Conservation (phyloP, 441 rosid genomes). For the Melastoma candidum region DNA sequence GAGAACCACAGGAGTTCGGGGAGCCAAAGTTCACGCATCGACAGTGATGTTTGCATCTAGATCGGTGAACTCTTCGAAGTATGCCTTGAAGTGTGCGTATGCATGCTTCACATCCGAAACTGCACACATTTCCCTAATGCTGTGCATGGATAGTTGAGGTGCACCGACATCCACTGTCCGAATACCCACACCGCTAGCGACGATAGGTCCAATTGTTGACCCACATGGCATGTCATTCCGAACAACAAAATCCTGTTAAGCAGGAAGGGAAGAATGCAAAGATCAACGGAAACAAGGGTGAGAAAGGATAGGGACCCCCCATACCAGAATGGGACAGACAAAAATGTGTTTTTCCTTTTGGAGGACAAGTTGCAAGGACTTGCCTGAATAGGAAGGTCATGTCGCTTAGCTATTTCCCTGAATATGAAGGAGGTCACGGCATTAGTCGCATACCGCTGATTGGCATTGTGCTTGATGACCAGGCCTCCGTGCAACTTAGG, state of each 20-base stretch:
- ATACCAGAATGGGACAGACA: no score
- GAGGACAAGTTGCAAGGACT: not conserved
- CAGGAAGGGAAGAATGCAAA: not conserved
- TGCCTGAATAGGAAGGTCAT: conserved; percentile 82
- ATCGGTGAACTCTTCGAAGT: conserved; percentile 51
- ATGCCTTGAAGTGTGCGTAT: conserved; percentile 87
- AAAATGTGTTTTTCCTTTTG: not conserved
- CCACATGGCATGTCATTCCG: conserved; percentile 95
- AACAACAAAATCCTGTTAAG: conserved; percentile 82
- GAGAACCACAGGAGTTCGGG: no score
- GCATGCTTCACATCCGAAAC: conserved; percentile 78
- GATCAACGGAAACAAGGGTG: not conserved
- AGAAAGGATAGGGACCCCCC: not conserved
- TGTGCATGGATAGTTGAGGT: conserved; percentile 95
- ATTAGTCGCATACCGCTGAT: conserved; percentile 95
- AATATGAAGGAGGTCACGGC: conserved; percentile 79
- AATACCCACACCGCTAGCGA: conserved; percentile 91
- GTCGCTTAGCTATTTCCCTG: conserved; percentile 68
- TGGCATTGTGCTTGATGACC: conserved; percentile 92
- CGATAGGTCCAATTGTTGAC: conserved; percentile 92
- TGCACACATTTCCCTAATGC: conserved; percentile 95
- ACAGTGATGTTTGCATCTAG: conserved; percentile 61
- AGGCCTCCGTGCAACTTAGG: conserved; percentile 98
- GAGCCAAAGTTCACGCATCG: conserved; percentile 29
- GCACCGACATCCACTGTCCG: conserved; percentile 96